Base-by-base conservation (phyloP, 257 asterid genomes). In the Solanum medicagineum region DNA sequence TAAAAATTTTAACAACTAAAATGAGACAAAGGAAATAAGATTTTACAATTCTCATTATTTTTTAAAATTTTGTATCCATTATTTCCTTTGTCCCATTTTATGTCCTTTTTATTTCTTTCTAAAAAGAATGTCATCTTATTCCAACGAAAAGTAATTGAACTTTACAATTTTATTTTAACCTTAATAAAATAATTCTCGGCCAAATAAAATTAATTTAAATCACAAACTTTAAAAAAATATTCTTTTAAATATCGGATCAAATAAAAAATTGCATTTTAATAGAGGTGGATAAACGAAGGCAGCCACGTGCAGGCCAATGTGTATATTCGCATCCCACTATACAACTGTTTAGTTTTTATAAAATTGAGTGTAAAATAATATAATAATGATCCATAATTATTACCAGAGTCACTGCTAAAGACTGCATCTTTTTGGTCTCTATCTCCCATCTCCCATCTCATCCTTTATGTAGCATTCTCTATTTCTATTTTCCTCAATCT, bases 61-160 rank as follows among this genome's bases (percentile, higher is more conserved):
- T 36, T 36, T 36, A 36, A 26, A 36, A 36, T 36, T 36, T 36
- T 4, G 42, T 36, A 36, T 36, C 40, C 0, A 36, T 26, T 36
- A 3, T 3, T 32, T 3, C 36, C 36, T 2, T 1, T 36, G 6
- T 36, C 7, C 0, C 42, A 36, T 36, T 36, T 36, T 36, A 36
- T 4, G 42, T 36, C 2, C 0, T 36, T 36, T 36, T 36, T 36
- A 36, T 4, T 36, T 5, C 6, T 4, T 36, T 36, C 6, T 0
- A 36, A 36, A 36, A 4, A 0, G 6, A 36, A 36, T 36, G 6
- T 4, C 40, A 36, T 6, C 6, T 36, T 36, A 4, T 36, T 36
- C 0, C 4, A 36, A 36, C 0, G 0, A 0, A 4, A 36, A 36
- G 0, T 0, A 4, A 36, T 0, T 36, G 0, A 36, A 4, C 42